Conservation (phyloP, 2,329 filamentous ascomycete genomes). For the Aspergillus sp. region DNA sequence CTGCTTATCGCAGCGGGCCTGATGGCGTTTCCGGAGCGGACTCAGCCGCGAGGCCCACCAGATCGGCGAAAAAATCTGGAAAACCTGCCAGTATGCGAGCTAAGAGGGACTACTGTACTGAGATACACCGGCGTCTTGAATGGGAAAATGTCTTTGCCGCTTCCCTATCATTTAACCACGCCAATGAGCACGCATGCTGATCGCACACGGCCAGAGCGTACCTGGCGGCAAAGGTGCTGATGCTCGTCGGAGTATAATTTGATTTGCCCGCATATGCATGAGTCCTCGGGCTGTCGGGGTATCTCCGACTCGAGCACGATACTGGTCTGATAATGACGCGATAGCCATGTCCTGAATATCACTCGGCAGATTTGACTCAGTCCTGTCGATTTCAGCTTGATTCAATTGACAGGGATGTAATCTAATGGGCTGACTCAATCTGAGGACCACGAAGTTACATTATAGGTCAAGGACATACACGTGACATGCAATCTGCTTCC, state of each 20-base stretch:
- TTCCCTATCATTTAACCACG: background rate
- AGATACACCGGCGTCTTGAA: slow-evolving; percentile 9
- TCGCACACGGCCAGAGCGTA: slow-evolving; percentile 1
- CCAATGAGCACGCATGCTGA: slow-evolving; percentile 3
- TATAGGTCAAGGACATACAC: too few species aligned
- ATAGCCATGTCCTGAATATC: background rate
- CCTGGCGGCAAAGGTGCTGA: background rate
- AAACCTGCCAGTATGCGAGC: background rate
- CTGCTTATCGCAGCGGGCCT: background rate
- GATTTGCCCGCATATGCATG: background rate
- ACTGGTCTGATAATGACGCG: background rate
- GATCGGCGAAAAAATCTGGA: background rate
- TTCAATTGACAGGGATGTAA: too few species aligned
- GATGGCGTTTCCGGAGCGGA: slow-evolving; percentile 5
- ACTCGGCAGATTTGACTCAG: too few species aligned
- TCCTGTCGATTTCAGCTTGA: too few species aligned
- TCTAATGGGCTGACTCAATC: too few species aligned
- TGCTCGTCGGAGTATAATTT: background rate
- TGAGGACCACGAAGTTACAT: too few species aligned
- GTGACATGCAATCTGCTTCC: too few species aligned
- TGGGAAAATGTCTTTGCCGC: slow-evolving; percentile 7
- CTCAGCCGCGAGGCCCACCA: slow-evolving; percentile 6
- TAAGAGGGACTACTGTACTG: background rate
- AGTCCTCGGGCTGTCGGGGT: background rate
- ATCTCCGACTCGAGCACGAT: background rate